phyloP scores from a whole-genome alignment of 2,329 filamentous ascomycete genomes.

The Sordariomycetes sp. region DNA sequence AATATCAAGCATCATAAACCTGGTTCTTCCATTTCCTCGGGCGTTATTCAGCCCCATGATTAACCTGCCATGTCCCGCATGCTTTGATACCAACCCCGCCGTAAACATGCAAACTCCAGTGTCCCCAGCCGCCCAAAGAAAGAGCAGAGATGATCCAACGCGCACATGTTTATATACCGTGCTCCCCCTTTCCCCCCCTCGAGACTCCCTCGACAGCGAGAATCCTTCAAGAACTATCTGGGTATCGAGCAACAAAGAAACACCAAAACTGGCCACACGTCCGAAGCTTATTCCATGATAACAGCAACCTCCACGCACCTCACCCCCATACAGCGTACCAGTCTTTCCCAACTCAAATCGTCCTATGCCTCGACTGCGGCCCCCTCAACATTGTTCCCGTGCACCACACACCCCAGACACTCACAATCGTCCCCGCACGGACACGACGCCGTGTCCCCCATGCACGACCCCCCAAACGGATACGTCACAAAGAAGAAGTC shows the following conservation, averaged over 20 bases:
- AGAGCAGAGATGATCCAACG: background rate
- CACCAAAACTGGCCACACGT: background rate
- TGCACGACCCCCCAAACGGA: slow-evolving; percentile 31
- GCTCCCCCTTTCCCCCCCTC: background rate
- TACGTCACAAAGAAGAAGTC: slow-evolving; percentile 50
- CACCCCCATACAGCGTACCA: background rate
- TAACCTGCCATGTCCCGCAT: too few relatives aligned
- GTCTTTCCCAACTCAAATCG: background rate
- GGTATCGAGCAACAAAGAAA: background rate
- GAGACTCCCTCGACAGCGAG: background rate
- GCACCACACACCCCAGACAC: slow-evolving; percentile 43
- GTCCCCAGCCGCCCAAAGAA: background rate
- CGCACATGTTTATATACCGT: background rate
- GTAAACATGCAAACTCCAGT: background rate
- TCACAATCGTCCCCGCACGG: slow-evolving; percentile 46
- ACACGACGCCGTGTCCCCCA: slow-evolving; percentile 34
- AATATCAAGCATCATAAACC: too few relatives aligned
- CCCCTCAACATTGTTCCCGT: slow-evolving; percentile 13
- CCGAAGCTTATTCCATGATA: background rate
- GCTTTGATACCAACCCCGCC: background rate
- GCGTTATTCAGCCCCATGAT: too few relatives aligned
- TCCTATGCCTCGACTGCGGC: background rate
- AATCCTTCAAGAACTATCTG: background rate
- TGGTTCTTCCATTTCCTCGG: too few relatives aligned
- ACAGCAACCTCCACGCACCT: background rate